phyloP scores from a whole-genome alignment of 345 rosid species.

The Gossypium rotundifolium region DNA sequence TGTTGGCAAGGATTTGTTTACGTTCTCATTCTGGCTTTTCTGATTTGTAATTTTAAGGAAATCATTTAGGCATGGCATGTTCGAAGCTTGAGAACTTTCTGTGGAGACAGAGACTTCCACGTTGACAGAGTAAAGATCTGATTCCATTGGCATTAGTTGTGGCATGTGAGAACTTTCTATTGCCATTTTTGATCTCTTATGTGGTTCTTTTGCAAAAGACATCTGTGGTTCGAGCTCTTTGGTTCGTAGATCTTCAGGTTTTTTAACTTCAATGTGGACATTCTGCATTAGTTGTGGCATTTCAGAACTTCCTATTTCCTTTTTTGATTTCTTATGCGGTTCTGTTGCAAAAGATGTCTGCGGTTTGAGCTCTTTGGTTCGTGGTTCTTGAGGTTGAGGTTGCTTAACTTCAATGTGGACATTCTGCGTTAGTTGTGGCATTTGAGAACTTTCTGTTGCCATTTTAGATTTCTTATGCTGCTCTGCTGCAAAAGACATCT shows the following conservation, averaged over 20 bases:
- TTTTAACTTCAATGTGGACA: conserved; percentile 21
- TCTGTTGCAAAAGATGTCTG: conserved; percentile 10
- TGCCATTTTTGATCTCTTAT: conserved; percentile 1
- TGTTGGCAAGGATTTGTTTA: conserved; percentile 31
- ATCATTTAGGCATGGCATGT: conserved; percentile 23
- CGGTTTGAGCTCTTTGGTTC: conserved; percentile 17
- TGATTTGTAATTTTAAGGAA: conserved; percentile 23
- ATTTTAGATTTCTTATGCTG: conserved; percentile 4
- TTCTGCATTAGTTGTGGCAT: conserved; percentile 41
- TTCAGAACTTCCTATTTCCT: background rate
- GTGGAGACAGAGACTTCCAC: conserved; percentile 38
- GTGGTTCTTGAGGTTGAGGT: conserved; percentile 15
- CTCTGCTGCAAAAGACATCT: conserved; percentile 9
- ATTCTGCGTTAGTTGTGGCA: conserved; percentile 40
- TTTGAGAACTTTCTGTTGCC: background rate
- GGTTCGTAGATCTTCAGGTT: conserved; percentile 18
- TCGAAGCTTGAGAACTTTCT: conserved; percentile 23
- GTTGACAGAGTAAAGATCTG: conserved; percentile 59
- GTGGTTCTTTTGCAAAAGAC: conserved; percentile 8
- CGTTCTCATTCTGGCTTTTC: conserved; percentile 28
- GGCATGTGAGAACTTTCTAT: conserved; percentile 3
- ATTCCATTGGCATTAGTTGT: conserved; percentile 22
- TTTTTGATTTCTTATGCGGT: conserved; percentile 3
- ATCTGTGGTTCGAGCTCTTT: conserved; percentile 18
- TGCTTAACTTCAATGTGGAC: conserved; percentile 8